Conservation (phyloP, 495 filamentous ascomycete species). For the Lentithecium fluviatile region DNA sequence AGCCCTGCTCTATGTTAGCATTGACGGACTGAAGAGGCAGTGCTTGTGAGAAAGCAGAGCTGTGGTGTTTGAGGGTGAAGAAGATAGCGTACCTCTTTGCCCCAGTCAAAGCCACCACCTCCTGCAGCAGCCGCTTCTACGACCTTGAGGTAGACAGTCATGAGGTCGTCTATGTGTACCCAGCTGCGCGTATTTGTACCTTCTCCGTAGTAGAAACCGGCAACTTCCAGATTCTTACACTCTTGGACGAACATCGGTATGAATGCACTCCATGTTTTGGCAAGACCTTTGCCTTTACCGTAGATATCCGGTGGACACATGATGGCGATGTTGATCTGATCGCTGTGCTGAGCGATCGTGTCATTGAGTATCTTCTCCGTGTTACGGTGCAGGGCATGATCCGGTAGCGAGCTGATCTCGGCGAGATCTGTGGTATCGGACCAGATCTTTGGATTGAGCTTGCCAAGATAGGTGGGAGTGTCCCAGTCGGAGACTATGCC, state of each 20-base stretch:
- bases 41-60: background rate
- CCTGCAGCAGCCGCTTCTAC: slow-evolving; percentile 34
- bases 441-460: slow-evolving; percentile 37
- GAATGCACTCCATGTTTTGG: slow-evolving; percentile 17
- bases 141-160: slow-evolving; percentile 28
- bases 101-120: slow-evolving; percentile 24
- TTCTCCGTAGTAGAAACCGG: slow-evolving; percentile 29
- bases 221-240: slow-evolving; percentile 3
- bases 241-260: slow-evolving; percentile 17
- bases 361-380: slow-evolving; percentile 27
- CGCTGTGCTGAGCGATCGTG: slow-evolving; percentile 19
- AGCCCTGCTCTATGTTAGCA: slow-evolving; percentile 19
- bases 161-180: slow-evolving; percentile 38
- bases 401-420: slow-evolving; percentile 28
- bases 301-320: slow-evolving; percentile 38
- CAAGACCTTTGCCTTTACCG: slow-evolving; percentile 26
- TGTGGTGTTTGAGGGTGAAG: background rate
- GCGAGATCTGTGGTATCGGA: slow-evolving; percentile 31
- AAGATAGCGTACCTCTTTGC: slow-evolving; percentile 15
- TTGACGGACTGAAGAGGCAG: background rate
- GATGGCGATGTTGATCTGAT: slow-evolving; percentile 35
- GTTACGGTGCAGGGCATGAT: slow-evolving; percentile 30
- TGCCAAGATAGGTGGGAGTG: slow-evolving; percentile 18
- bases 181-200: slow-evolving; percentile 31
- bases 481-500: slow-evolving; percentile 34